These are phyloP conservation scores for Phallus indusiatus DNA, from an alignment of 768 basidiomycete genomes.

Conservation along the genomic window DNA sequence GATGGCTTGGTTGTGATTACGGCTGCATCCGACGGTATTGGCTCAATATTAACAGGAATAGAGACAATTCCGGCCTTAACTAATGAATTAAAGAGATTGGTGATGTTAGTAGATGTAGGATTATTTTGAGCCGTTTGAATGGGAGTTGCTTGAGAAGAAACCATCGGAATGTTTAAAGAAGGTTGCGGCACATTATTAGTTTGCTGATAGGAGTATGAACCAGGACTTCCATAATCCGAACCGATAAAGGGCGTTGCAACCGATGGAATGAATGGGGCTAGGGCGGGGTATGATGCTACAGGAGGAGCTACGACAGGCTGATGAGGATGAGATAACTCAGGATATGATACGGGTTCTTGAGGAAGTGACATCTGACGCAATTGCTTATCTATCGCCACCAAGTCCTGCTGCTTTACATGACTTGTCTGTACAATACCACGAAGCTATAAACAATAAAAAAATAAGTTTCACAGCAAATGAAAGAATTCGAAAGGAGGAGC, in stretches of 20 bases:
- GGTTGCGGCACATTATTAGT: conserved; percentile 1
- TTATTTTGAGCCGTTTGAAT: conserved; percentile 17
- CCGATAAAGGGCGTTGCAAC: neutral
- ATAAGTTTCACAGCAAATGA: neutral
- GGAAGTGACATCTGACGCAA: conserved; percentile 32
- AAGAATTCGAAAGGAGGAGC: conserved; percentile 15
- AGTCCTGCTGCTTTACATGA: conserved; percentile 71
- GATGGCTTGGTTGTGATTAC: conserved; percentile 38
- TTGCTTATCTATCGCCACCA: conserved; percentile 66
- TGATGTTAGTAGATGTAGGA: conserved; percentile 34
- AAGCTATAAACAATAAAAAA: conserved; percentile 32
- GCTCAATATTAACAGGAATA: conserved; percentile 23
- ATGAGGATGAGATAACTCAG: neutral
- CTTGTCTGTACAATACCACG: conserved; percentile 61
- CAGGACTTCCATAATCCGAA: neutral
- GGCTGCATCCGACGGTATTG: conserved; percentile 27
- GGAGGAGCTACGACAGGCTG: conserved; percentile 23
- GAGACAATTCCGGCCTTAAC: conserved; percentile 74
- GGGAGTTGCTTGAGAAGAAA: conserved; percentile 20
- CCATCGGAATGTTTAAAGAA: conserved; percentile 5
- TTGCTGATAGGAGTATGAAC: conserved; percentile 5
- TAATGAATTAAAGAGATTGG: conserved; percentile 55
- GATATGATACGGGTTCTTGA: neutral
- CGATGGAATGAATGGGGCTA: conserved; percentile 9
- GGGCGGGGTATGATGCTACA: conserved; percentile 17